phyloP scores from a whole-genome alignment of 2,329 filamentous ascomycete genomes.

The Paraconiothyrium brasiliense region DNA sequence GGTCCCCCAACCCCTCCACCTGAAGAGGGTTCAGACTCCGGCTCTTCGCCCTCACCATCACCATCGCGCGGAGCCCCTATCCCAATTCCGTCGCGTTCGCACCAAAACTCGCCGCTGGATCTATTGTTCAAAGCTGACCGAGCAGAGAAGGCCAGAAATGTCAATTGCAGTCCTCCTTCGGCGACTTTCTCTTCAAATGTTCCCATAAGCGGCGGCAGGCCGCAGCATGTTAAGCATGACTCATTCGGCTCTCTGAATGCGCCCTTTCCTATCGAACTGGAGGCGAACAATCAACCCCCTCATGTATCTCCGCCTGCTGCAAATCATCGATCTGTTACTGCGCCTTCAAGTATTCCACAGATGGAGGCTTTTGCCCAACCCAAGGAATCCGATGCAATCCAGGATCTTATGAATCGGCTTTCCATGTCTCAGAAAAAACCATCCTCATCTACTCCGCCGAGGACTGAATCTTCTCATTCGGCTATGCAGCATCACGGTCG shows the following conservation, averaged over 20 bases:
- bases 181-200: conserved; percentile 26
- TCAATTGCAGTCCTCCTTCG: conserved; percentile 53
- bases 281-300: conserved; percentile 40
- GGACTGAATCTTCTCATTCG: conserved; percentile 31
- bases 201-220: conserved; percentile 31
- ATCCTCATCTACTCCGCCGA: conserved; percentile 33
- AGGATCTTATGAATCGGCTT: conserved; percentile 55
- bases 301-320: conserved; percentile 34
- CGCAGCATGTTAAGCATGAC: conserved; percentile 52
- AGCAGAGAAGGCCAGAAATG: conserved; percentile 74
- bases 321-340: conserved; percentile 41
- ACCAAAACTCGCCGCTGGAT: conserved; percentile 81
- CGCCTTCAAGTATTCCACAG: conserved; percentile 42
- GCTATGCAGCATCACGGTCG: conserved; percentile 45
- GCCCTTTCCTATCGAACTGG: conserved; percentile 75
- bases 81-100: conserved; percentile 46
- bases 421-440: conserved; percentile 45
- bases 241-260: conserved; percentile 61
- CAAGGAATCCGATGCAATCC: conserved; percentile 55
- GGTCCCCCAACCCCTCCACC: conserved; percentile 60
- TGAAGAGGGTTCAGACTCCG: conserved; percentile 56
- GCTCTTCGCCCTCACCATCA: conserved; percentile 58
- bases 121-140: conserved; percentile 89
- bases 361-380: conserved; percentile 43
- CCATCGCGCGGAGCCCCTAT: conserved; percentile 60